These are phyloP conservation scores for Ceratobasidium theobromae DNA, from an alignment of 1,284 basidiomycete genomes.

Conservation along the genomic window DNA sequence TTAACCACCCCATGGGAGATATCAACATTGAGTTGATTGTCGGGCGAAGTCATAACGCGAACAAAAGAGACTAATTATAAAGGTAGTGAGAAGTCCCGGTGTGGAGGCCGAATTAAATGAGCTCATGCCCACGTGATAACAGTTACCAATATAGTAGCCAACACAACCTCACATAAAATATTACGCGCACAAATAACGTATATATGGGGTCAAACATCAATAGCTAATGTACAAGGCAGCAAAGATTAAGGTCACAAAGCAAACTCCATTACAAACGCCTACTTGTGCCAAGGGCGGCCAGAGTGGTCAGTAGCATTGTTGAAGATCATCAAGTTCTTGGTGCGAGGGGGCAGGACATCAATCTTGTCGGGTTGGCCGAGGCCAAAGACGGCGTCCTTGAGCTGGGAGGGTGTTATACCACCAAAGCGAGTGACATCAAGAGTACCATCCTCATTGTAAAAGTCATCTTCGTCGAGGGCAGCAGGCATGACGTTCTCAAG, in stretches of 20 bases:
- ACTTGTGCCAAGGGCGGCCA: background rate
- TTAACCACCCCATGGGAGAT: conserved; percentile 1
- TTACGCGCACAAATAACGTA: background rate
- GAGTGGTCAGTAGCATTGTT: conserved; percentile 71
- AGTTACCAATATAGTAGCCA: background rate
- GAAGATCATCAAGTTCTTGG: conserved; percentile 74
- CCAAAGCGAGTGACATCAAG: conserved; percentile 30
- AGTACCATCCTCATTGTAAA: conserved; percentile 37
- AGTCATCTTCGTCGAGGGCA: conserved; percentile 39
- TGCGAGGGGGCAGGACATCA: conserved; percentile 53
- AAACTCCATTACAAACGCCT: background rate
- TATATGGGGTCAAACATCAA: background rate
- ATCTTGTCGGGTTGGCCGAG: conserved; percentile 62
- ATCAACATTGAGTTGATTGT: conserved; percentile 7
- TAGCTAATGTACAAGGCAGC: background rate
- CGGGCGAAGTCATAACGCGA: background rate
- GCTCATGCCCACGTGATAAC: background rate
- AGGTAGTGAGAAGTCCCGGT: too few relatives aligned
- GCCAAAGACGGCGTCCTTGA: conserved; percentile 72
- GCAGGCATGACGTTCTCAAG: conserved; percentile 38
- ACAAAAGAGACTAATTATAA: too few relatives aligned
- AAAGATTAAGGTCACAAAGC: background rate
- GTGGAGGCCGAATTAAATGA: background rate
- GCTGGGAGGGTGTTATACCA: conserved; percentile 59
- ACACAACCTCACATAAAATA: background rate